Conservation (phyloP, 176 grass and related monocot genomes). For the Neostapfia colusana region DNA sequence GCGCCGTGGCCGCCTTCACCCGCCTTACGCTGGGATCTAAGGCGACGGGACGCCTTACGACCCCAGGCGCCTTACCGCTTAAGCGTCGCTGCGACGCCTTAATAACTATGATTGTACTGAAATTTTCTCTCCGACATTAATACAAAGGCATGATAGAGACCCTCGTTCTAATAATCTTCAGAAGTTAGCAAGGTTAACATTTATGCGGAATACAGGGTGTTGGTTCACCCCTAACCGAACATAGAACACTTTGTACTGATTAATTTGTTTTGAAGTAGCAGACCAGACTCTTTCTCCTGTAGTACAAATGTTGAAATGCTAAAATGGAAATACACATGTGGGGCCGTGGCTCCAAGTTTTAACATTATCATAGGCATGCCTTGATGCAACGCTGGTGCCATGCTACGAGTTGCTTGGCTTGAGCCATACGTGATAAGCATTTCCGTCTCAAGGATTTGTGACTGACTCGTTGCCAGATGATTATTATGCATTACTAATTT, state of each 20-base stretch:
- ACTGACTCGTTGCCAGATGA: background rate
- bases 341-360: background rate
- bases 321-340: background rate
- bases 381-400: background rate
- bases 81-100: too few relatives aligned
- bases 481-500: background rate
- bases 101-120: too few relatives aligned
- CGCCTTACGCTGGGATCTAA: too few relatives aligned
- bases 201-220: too few relatives aligned
- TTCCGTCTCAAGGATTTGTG: slow-evolving; percentile 4
- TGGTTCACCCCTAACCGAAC: too few relatives aligned
- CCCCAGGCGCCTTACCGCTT: too few relatives aligned
- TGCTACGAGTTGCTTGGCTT: slow-evolving; percentile 1
- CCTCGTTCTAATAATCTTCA: too few relatives aligned
- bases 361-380: background rate
- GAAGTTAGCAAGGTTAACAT: too few relatives aligned
- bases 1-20: too few relatives aligned
- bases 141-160: too few relatives aligned
- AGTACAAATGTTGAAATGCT: background rate
- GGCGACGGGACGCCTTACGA: too few relatives aligned
- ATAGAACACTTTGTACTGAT: background rate
- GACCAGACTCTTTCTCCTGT: background rate
- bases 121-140: too few relatives aligned
- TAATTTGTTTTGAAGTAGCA: background rate
- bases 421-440: slow-evolving; percentile 30